These are phyloP conservation scores for Hypholoma fasciculare DNA, from an alignment of 768 basidiomycete species.

Conservation along the genomic window DNA sequence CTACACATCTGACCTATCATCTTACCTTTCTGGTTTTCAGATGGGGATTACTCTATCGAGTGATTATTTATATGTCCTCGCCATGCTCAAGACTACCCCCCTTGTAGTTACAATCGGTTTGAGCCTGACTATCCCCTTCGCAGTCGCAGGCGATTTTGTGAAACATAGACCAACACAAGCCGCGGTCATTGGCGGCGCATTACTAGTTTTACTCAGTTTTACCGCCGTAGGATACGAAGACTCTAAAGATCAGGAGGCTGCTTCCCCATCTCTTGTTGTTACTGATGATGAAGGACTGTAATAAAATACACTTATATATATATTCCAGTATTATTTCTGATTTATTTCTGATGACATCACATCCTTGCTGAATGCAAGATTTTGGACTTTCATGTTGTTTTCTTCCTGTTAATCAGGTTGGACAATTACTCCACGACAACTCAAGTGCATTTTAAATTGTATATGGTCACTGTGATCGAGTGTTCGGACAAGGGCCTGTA, in stretches of 20 bases:
- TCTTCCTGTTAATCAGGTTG: too few species aligned
- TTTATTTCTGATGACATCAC: background rate
- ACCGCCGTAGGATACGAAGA: conserved; percentile 37
- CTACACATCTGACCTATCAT: background rate
- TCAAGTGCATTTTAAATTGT: background rate
- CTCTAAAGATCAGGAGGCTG: conserved; percentile 17
- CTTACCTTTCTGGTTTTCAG: conserved; percentile 32
- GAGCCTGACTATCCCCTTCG: conserved; percentile 90
- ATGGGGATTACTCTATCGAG: conserved; percentile 83
- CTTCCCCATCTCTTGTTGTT: background rate
- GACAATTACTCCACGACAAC: too few species aligned
- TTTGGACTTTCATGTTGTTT: too few species aligned
- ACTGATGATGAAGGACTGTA: conserved; percentile 5
- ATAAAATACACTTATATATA: background rate
- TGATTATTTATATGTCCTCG: conserved; percentile 84
- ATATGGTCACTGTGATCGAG: background rate
- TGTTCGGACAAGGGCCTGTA: background rate
- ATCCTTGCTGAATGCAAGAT: too few species aligned
- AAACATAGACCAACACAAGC: conserved; percentile 40
- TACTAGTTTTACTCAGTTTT: conserved; percentile 76
- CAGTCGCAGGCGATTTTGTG: conserved; percentile 73
- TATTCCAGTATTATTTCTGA: background rate
- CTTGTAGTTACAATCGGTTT: conserved; percentile 91
- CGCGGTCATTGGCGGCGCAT: conserved; percentile 72
- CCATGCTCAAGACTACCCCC: conserved; percentile 97